Evolutionary conservation across 2,329 filamentous ascomycete species (phyloP).

Genomic region (Pseudogymnoascus sp.): DNA sequence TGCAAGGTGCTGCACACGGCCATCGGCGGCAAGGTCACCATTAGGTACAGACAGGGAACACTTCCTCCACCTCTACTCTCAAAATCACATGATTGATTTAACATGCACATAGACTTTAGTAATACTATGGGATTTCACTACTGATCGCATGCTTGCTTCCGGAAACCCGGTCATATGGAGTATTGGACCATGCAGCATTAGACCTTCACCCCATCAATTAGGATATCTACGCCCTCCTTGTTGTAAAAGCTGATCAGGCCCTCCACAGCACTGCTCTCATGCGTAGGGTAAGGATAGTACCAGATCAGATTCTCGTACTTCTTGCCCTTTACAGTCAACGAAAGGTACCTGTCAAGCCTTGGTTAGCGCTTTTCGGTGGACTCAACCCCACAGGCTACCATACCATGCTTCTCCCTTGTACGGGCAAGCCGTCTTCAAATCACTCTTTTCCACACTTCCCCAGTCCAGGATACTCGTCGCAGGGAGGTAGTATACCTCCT

Average conservation of each 20-base stretch:
- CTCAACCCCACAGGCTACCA: constrained; percentile 38
- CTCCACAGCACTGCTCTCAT: constrained; percentile 46
- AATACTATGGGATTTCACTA: too few relatives aligned
- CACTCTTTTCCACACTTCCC: constrained; percentile 8
- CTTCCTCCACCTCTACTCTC: too few relatives aligned
- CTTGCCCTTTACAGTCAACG: constrained; percentile 33
- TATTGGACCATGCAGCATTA: not conserved
- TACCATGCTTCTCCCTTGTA: constrained; percentile 60
- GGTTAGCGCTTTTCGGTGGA: not conserved
- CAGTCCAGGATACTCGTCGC: constrained; percentile 10
- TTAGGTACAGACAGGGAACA: too few relatives aligned
- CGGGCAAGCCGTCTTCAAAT: constrained; percentile 41
- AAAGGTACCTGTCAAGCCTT: not conserved
- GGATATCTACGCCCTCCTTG: constrained; percentile 53
- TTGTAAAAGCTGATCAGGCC: constrained; percentile 57
- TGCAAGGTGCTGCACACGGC: too few relatives aligned
- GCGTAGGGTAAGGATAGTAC: constrained; percentile 51
- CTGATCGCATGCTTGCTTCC: too few relatives aligned
- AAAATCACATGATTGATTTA: too few relatives aligned
- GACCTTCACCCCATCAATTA: constrained; percentile 38
- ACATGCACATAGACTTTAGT: too few relatives aligned
- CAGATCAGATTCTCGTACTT: constrained; percentile 46
- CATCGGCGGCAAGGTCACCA: too few relatives aligned
- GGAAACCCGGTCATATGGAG: not conserved
- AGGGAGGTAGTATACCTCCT: constrained; percentile 7